Base-by-base conservation (phyloP, 2,329 filamentous ascomycete genomes). In the Cryphonectria naterciae region DNA sequence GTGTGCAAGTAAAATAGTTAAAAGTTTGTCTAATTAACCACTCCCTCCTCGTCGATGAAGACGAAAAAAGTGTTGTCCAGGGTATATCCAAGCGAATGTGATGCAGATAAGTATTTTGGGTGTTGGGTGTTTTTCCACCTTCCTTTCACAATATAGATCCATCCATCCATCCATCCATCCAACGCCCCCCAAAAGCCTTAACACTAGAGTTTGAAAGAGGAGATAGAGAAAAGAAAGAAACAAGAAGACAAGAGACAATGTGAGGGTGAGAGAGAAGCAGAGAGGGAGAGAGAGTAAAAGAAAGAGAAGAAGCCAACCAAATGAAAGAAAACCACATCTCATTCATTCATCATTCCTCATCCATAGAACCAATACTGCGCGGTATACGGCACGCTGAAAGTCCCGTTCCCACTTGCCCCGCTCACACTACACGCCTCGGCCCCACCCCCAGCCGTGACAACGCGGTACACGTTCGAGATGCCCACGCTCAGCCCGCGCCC, bases 321-420 rank as follows among this genome's bases (percentile, higher is more conserved):
- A 39, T n/a, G 37, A 39, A 10, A 58, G 52, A 56, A 28, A 3
- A n/a, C 7, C 7, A 56, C 52, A 8, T 10, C 37, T 13, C 15
- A n/a, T n/a, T n/a, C n/a, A n/a, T n/a, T 39, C 37, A 68, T n/a
- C 54, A 52, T 39, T 7, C n/a, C 13, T 68, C 61, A 72, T 7
- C 79, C 83, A 75, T 83, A 89, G 77, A 89, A 84, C 87, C 87
- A 89, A 80, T 90, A 90, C 74, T 82, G 83, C n/a, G 87, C 81
- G 0, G 86, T 76, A 77, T 90, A 90, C 2, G 84, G 83, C 37
- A 88, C 84, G 77, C 86, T 89, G 13, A 72, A 70, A n/a, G 60
- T 46, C 68, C 68, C 52, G 75, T 86, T 82, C 25, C 76, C 72
- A n/a, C 84, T 82, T 10, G 75, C 76, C 58, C 83, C 81, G n/a